phyloP scores from a whole-genome alignment of 2,329 filamentous ascomycete genomes.

The Stromatinia cepivora region DNA sequence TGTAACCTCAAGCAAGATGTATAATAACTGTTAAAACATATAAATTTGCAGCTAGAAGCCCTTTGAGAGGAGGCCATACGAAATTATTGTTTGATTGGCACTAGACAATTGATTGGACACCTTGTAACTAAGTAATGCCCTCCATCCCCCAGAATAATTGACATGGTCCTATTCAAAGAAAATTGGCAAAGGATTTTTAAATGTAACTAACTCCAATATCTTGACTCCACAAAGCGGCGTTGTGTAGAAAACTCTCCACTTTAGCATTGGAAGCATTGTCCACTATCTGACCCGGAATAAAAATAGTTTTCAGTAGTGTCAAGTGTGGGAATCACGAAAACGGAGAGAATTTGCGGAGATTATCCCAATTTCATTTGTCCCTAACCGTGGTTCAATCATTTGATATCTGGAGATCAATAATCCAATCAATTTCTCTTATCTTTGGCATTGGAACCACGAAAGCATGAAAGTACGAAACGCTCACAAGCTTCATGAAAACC shows the following conservation, averaged over 20 bases:
- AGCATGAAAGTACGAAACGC: conserved; percentile 17
- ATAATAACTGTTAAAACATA: neutral
- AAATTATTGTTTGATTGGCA: neutral
- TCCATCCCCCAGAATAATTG: neutral
- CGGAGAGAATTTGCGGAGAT: conserved; percentile 21
- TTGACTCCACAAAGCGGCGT: conserved; percentile 19
- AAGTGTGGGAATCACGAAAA: conserved; percentile 20
- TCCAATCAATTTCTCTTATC: conserved; percentile 20
- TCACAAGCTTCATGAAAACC: conserved; percentile 18
- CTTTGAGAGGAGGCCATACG: neutral
- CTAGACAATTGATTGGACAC: neutral
- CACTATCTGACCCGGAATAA: conserved; percentile 9
- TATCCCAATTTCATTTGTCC: conserved; percentile 15
- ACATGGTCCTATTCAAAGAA: neutral
- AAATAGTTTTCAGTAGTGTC: conserved; percentile 19
- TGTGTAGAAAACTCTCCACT: conserved; percentile 14
- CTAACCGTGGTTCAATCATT: conserved; percentile 17
- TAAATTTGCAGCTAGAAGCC: neutral
- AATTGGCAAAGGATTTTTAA: neutral
- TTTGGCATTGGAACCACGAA: conserved; percentile 10
- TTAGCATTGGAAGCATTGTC: conserved; percentile 15
- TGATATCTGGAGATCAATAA: conserved; percentile 9
- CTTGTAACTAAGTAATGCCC: neutral
- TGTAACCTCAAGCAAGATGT: neutral
- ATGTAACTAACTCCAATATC: neutral